These are phyloP conservation scores for Pelargonium fulgidum DNA, from an alignment of 441 rosid genomes.

Conservation along the genomic window DNA sequence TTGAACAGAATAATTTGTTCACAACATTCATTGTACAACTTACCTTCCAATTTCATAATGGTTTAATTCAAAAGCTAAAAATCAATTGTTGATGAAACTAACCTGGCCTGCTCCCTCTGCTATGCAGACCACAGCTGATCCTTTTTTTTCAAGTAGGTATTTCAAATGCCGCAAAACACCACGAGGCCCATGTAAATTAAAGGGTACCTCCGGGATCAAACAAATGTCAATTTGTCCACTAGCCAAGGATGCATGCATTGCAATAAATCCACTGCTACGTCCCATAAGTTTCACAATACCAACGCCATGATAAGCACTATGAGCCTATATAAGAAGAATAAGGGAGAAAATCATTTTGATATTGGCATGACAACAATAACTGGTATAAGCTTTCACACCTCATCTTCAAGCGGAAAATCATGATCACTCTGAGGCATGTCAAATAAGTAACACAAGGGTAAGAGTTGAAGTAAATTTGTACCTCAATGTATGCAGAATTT, in stretches of 20 bases:
- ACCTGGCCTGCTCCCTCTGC: slow-evolving; percentile 99
- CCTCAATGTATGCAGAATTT: slow-evolving; percentile 98
- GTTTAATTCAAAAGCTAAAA: neutral
- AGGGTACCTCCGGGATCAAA: slow-evolving; percentile 96
- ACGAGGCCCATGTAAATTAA: slow-evolving; percentile 72
- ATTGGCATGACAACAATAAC: neutral
- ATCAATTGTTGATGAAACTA: neutral
- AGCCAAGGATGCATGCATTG: slow-evolving; percentile 95
- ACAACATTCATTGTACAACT: neutral
- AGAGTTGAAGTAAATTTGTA: slow-evolving; percentile 17
- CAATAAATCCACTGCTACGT: slow-evolving; percentile 90
- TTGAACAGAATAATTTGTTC: neutral
- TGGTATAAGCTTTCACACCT: neutral
- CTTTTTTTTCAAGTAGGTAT: slow-evolving; percentile 81
- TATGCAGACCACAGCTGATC: slow-evolving; percentile 88
- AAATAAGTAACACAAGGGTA: neutral
- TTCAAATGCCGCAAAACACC: slow-evolving; percentile 80
- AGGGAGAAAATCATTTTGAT: slow-evolving; percentile 7
- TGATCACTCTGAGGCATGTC: neutral
- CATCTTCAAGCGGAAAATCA: neutral
- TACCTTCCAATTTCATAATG: neutral
- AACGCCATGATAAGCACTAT: slow-evolving; percentile 94
- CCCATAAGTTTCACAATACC: slow-evolving; percentile 97
- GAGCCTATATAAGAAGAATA: slow-evolving; percentile 46
- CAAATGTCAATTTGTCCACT: slow-evolving; percentile 95